phyloP scores from a whole-genome alignment of 2,329 filamentous ascomycete species.

The Aspergillus sp. region DNA sequence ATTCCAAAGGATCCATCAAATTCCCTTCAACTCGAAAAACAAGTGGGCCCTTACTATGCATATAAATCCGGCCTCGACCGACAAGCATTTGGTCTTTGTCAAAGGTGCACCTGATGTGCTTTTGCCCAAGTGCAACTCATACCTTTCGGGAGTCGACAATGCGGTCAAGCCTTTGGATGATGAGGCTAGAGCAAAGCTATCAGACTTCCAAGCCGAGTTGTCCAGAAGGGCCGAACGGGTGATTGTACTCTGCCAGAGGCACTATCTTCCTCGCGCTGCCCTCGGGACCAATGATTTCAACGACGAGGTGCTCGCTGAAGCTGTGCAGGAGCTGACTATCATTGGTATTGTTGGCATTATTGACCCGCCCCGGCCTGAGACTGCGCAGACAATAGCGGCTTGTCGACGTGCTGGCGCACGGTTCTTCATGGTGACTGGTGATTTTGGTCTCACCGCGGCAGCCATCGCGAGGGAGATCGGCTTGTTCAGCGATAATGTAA shows the following conservation, averaged over 20 bases:
- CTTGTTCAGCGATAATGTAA: slow-evolving; percentile 41
- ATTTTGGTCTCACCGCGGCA: slow-evolving; percentile 40
- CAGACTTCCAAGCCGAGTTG: slow-evolving; percentile 65
- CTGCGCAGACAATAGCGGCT: slow-evolving; percentile 32
- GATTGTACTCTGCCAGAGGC: slow-evolving; percentile 65
- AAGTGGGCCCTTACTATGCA: slow-evolving; percentile 72
- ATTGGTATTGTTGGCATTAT: slow-evolving; percentile 53
- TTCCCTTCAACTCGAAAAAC: slow-evolving; percentile 81
- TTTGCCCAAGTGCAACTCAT: slow-evolving; percentile 61
- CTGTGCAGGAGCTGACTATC: slow-evolving; percentile 46
- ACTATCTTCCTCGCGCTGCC: slow-evolving; percentile 45
- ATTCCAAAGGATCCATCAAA: slow-evolving; percentile 66
- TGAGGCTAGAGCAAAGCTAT: slow-evolving; percentile 49
- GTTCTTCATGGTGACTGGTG: slow-evolving; percentile 47
- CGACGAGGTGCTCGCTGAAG: slow-evolving; percentile 47
- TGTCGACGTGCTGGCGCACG: slow-evolving; percentile 38
- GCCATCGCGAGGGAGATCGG: slow-evolving; percentile 44
- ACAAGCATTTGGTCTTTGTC: slow-evolving; percentile 48
- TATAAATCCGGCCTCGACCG: slow-evolving; percentile 32
- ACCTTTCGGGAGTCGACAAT: slow-evolving; percentile 58
- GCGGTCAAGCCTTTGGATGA: slow-evolving; percentile 53
- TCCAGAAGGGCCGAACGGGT: slow-evolving; percentile 70
- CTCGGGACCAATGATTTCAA: slow-evolving; percentile 50
- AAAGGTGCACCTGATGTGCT: slow-evolving; percentile 78
- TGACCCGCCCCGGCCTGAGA: slow-evolving; percentile 40